Percentiles rank a stretch among this genome's conserved stretches.
Evolutionary conservation across 306 rosid species (phyloP).

Genomic region (Phaseolus lunatus): DNA sequence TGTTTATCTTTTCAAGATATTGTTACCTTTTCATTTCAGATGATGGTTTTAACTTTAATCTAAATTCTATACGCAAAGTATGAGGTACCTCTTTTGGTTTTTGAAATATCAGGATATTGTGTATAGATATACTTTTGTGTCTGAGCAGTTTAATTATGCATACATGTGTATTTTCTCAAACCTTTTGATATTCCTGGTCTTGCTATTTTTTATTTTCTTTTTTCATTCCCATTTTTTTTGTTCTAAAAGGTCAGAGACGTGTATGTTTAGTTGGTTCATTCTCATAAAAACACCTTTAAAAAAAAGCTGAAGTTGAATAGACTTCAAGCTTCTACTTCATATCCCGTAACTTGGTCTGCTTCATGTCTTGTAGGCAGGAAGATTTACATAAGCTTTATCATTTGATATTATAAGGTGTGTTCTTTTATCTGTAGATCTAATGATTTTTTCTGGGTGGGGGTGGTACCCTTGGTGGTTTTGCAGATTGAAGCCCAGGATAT

Average conservation of each 20-base stretch:
- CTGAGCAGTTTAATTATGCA: not conserved
- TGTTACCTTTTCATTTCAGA: conserved; percentile 27
- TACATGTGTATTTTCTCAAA: conserved; percentile 3
- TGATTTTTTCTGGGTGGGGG: conserved; percentile 25
- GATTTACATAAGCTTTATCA: conserved; percentile 4
- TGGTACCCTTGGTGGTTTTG: conserved; percentile 48
- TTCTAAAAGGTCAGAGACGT: not conserved
- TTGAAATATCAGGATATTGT: conserved; percentile 28
- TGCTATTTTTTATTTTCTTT: not conserved
- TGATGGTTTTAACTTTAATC: conserved; percentile 33
- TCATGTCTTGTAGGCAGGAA: not conserved
- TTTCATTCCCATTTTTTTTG: not conserved
- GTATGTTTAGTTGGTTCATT: conserved; percentile 28
- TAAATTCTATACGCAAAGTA: conserved; percentile 19
- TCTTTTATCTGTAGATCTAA: conserved; percentile 39
- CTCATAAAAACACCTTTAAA: not conserved
- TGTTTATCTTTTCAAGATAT: conserved; percentile 37
- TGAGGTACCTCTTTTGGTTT: conserved; percentile 10
- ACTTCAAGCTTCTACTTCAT: conserved; percentile 5
- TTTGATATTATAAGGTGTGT: conserved; percentile 12
- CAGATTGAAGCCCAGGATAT: conserved; percentile 95
- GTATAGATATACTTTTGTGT: not conserved
- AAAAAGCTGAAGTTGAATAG: not conserved
- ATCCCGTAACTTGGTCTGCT: conserved; percentile 10
- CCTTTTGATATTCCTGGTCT: not conserved